A percentile compares a stretch with the other conserved stretches of the same genome.
Conservation (phyloP, 1,284 basidiomycete species). For the Amylostereum areolatum region DNA sequence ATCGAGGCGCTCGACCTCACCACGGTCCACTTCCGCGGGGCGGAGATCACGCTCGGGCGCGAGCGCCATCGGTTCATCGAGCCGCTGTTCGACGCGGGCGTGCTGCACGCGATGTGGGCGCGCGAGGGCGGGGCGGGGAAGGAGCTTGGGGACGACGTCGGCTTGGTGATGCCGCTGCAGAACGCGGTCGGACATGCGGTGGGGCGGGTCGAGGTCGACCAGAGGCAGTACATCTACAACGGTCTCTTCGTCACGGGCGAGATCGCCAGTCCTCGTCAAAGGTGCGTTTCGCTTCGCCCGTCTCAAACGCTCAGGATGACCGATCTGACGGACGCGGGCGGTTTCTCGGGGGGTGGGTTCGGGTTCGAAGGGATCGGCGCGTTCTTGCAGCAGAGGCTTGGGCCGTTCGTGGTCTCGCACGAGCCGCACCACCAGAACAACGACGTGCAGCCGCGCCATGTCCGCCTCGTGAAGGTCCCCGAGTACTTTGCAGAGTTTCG, state of each 20-base stretch:
- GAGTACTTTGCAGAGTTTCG: conserved; percentile 92
- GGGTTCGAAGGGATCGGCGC: conserved; percentile 49
- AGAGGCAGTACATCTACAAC: conserved; percentile 72
- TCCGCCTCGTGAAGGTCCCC: conserved; percentile 71
- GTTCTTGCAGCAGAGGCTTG: conserved; percentile 72
- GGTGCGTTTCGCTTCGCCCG: conserved; percentile 38
- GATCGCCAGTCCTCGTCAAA: conserved; percentile 67
- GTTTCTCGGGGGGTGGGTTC: background rate
- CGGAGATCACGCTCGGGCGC: conserved; percentile 75
- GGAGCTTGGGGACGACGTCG: conserved; percentile 11
- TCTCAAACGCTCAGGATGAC: conserved; percentile 1
- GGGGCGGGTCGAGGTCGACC: conserved; percentile 51
- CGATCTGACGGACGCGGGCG: no score
- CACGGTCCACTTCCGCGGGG: conserved; percentile 65
- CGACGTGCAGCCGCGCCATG: conserved; percentile 65
- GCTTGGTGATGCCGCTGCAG: conserved; percentile 44
- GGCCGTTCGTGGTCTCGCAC: conserved; percentile 61
- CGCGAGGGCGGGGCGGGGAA: conserved; percentile 8
- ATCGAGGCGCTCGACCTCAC: conserved; percentile 79
- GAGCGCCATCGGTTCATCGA: conserved; percentile 89
- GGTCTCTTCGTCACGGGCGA: conserved; percentile 84
- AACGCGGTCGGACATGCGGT: conserved; percentile 60
- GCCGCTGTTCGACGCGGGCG: conserved; percentile 74
- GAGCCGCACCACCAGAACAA: conserved; percentile 58
- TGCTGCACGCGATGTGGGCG: conserved; percentile 34